Evolutionary conservation across 2,329 filamentous ascomycete species (phyloP), one percentile per base, ranked within the genome.

Genomic region (Cyphellophora europaea): DNA sequence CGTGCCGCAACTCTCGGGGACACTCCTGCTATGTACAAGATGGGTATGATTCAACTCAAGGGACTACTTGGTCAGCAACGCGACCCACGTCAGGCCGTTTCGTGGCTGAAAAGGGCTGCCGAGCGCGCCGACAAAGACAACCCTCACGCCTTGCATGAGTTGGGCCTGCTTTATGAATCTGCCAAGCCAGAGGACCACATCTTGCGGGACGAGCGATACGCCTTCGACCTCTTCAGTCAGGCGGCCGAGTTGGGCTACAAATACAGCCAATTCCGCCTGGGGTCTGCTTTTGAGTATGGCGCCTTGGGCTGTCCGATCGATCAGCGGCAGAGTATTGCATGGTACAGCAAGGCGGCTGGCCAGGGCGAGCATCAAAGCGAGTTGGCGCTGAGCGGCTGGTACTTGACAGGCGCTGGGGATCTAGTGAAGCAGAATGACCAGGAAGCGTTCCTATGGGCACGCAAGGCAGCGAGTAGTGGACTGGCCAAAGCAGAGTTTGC

Each of bases 361-460:
- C 89, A 96, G 57, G 87, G 85, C 42, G 91, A 98, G 62, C 91
- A 96, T 55, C 87, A 95, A 57, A 81, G 82, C 37, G 91, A 96
- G 60, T 69, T 91, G 39, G 78, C 84, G 0, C 69, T 91, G 13
- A 83, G 78, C 49, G 84, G 84, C n/a, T 91, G 88, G 88, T 98
- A 98, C 56, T 65, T 98, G 29, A 98, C 91, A 0, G 91, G 91
- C 2, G 80, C 77, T 21, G 84, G 93, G 36, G 84, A 84, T 1
- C 84, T 96, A 6, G 63, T 98, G 35, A 77, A 83, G 51, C 89
- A 95, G 58, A 93, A 80, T 54, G 91, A 98, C 50, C 93, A 85
- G 0, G 91, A 98, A 57, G 91, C 91, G 1, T 98, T 95, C 56
- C 72, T 98, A 2, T 98, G 91, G 91, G 89, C 91, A 8, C 72